Evolutionary conservation across 306 rosid genomes (phyloP).

Genomic region (Chamaecrista fasciculata): DNA sequence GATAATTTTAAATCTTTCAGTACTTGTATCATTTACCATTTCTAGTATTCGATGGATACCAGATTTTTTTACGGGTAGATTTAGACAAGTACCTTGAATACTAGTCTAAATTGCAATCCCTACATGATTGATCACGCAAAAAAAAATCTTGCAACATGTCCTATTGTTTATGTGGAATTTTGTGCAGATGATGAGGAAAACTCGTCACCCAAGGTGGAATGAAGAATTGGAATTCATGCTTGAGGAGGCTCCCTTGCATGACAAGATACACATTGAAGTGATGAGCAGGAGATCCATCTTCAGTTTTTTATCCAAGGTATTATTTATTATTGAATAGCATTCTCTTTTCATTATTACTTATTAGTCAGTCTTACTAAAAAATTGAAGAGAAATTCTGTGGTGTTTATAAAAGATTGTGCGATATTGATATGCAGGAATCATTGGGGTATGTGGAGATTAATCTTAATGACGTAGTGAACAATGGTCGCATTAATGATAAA

Average conservation of each 20-base stretch:
- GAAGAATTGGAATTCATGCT: slow-evolving; percentile 90
- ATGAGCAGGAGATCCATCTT: slow-evolving; percentile 59
- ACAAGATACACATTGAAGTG: slow-evolving; percentile 76
- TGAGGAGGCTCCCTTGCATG: slow-evolving; percentile 81
- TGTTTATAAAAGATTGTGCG: neutral
- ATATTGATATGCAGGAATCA: slow-evolving; percentile 51
- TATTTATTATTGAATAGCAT: neutral
- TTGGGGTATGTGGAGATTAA: slow-evolving; percentile 81
- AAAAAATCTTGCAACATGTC: no score
- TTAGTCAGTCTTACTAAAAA: no score
- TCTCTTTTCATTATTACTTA: neutral
- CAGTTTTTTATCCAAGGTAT: slow-evolving; percentile 65
- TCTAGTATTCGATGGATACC: no score
- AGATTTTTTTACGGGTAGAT: no score
- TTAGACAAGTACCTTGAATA: no score
- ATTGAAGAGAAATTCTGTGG: no score
- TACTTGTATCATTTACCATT: no score
- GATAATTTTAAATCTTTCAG: no score
- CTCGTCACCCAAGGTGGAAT: slow-evolving; percentile 79
- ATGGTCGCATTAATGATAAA: slow-evolving; percentile 76
- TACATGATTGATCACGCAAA: no score
- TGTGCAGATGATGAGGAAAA: slow-evolving; percentile 59
- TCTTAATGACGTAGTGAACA: slow-evolving; percentile 67
- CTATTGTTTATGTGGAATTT: no score
- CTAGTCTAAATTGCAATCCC: no score